Conservation (phyloP, 75 land plant genomes). For the Larix kaempferi region DNA sequence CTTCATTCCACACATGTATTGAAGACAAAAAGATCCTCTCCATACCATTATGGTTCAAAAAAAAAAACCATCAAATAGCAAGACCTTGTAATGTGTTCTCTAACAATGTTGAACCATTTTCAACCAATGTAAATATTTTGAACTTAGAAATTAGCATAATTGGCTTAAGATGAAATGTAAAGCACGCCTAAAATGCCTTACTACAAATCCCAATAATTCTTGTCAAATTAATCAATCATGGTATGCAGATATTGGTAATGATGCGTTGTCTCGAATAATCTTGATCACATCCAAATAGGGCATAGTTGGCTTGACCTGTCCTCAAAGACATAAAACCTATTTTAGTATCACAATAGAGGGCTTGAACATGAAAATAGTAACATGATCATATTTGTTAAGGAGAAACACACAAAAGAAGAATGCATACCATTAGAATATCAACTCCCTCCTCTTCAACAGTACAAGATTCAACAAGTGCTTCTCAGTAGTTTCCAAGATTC, state of each 20-base stretch:
- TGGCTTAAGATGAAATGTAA: background rate
- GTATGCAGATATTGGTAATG: constrained; percentile 94
- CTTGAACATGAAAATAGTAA: background rate
- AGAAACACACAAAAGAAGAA: constrained; percentile 6
- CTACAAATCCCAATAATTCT: no score
- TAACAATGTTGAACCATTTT: background rate
- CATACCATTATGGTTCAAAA: background rate
- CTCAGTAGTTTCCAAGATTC: constrained; percentile 96
- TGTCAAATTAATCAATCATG: constrained; percentile 19
- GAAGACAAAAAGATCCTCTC: background rate
- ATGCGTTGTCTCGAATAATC: constrained; percentile 76
- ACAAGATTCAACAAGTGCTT: constrained; percentile 72
- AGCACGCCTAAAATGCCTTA: no score
- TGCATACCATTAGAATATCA: constrained; percentile 86
- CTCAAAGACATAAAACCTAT: background rate
- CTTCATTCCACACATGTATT: background rate
- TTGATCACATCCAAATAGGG: constrained; percentile 92
- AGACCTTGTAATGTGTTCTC: background rate
- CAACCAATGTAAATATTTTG: background rate
- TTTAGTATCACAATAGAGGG: background rate
- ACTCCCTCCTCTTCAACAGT: constrained; percentile 93
- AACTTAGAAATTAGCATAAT: background rate
- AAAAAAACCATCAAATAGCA: background rate
- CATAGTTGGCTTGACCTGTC: constrained; percentile 95
- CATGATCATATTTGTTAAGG: background rate